Base-by-base conservation (phyloP, 345 rosid genomes). In the Linum trigynum region DNA sequence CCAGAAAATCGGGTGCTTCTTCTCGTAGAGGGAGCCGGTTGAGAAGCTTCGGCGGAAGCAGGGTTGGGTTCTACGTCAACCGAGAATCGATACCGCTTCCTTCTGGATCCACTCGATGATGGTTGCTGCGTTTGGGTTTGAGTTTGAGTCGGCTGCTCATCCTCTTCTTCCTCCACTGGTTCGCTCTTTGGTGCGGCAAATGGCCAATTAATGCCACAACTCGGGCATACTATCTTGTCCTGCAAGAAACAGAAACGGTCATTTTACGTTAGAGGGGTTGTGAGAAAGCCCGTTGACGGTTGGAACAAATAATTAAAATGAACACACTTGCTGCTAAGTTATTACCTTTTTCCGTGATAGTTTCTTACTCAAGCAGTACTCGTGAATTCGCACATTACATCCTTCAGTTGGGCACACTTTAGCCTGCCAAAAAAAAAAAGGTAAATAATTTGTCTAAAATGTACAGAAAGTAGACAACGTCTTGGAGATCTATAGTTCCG, bases 311-410 rank as follows among this genome's bases (percentile, higher is more conserved):
- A 23, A 23, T 23, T 23, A 0, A 23, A 23, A 23, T 23, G 32
- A 23, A 23, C 32, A 23, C 32, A 23, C 32, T 23, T 23, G 32
- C 32, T 23, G 32, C 32, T 23, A 23, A 23, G 32, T 23, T 23
- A 23, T 23, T 81, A 90, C 97, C 84, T 64, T 70, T 68, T 69
- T 85, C 65, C 67, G 79, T 6, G 83, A 77, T 68, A 78, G 67
- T 71, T 81, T 77, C 76, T 76, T 84, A 74, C 75, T 70, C 67
- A 88, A 82, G 80, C 99, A 94, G 75, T 90, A 83, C n/a, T 67
- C 80, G 78, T 94, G 99, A 55, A 94, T 79, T 72, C 96, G 80
- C 63, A 79, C 72, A 0, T 68, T 56, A 67, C 99, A 90, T 59
- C 76, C 83, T 63, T 84, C 88, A 65, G 59, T 88, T 8, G 76